Evolutionary conservation across 306 rosid genomes (phyloP), one percentile per base, ranked within the genome.

Genomic region (Malus orientalis): DNA sequence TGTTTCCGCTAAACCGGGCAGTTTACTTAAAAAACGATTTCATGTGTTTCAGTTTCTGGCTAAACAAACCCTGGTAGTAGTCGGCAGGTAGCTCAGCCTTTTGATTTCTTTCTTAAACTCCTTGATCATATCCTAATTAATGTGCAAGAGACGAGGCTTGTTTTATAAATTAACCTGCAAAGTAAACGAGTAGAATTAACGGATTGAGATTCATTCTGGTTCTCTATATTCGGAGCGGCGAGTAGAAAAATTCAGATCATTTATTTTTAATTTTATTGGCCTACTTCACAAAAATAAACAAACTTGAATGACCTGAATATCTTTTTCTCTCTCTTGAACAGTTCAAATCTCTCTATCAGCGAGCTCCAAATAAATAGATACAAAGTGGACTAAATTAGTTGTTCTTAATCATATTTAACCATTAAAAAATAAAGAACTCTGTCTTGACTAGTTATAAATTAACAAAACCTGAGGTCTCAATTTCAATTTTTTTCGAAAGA

Each of bases 1-100:
- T 88, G 98, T 82, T 86, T 81, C 92, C 89, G 70, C 62, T 81
- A 79, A 86, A 84, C 83, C 88, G 75, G 86, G 86, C 93, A 91
- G 70, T 57, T 73, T 84, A 78, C 85, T 78, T 86, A 59, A 67
- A 75, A 42, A 16, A 23, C 78, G 74, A 20, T 49, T 81, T 76
- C 9, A 8, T 32, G 45, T 64, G 69, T 30, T 38, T 20, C 9
- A 11, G 55, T 51, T 51, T 16, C 20, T 16, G 13, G 55, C 3
- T 51, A 51, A 51, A 15, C 20, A 51, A 51, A 51, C 55, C 55
- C 55, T 15, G 2, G 55, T 16, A 4, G 44, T 3, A 16, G 23
- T 30, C 12, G 69, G 12, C 13, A 63, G 69, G 33, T 12, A 25
- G 62, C 14, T 15, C 55, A 51, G 62, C 27, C 62, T 27, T 27